A percentile compares a stretch with the other conserved stretches of the same genome.
Conservation (phyloP, 2,329 filamentous ascomycete genomes). For the Bipolaris cookei region DNA sequence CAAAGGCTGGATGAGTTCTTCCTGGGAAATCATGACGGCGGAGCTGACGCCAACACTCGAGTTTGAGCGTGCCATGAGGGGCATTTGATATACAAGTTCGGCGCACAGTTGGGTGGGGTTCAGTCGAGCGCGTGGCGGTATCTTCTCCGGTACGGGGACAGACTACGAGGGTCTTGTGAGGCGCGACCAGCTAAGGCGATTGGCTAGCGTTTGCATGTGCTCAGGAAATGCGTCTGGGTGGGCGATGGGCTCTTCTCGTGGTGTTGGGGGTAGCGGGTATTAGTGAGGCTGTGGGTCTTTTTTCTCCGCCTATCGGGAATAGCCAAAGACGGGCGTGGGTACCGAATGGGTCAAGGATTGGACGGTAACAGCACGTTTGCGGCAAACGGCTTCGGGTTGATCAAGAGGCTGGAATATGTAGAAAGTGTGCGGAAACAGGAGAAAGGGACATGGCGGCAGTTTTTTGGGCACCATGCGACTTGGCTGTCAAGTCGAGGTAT, state of each 20-base stretch:
- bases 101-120: constrained; percentile 25
- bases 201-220: constrained; percentile 32
- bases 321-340: constrained; percentile 21
- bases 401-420: constrained; percentile 4
- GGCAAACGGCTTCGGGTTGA: constrained; percentile 7
- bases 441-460: background rate
- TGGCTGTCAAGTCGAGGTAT: constrained; percentile 7
- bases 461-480: background rate
- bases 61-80: constrained; percentile 32
- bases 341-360: constrained; percentile 26
- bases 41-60: constrained; percentile 36
- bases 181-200: constrained; percentile 18
- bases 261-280: constrained; percentile 19
- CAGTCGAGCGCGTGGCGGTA: constrained; percentile 29
- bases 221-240: constrained; percentile 27
- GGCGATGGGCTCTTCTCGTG: constrained; percentile 17
- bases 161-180: constrained; percentile 21
- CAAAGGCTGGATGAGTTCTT: constrained; percentile 51
- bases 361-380: constrained; percentile 15
- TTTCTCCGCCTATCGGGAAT: constrained; percentile 24
- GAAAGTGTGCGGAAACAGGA: constrained; percentile 2
- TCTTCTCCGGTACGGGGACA: constrained; percentile 10
- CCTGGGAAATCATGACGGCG: constrained; percentile 48
- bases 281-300: constrained; percentile 26
- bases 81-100: constrained; percentile 29